Evolutionary conservation across 2,329 filamentous ascomycete species (phyloP), one percentile per base, ranked within the genome.

Genomic region (Elsinoe australis): DNA sequence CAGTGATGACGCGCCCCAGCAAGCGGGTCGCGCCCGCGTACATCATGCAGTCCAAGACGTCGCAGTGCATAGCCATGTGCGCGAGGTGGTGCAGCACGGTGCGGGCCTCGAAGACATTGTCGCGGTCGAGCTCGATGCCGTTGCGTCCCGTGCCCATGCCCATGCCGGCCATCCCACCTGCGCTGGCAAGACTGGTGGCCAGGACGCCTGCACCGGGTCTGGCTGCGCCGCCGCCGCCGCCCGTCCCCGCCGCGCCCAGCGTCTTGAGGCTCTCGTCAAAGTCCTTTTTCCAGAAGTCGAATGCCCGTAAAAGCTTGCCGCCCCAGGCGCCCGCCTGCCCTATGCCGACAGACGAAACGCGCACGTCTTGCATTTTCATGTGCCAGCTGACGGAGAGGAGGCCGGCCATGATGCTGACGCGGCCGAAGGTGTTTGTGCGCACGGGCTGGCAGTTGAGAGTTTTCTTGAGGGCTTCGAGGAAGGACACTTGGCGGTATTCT

Each of bases 1-100:
- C 73, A 1, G 86, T 88, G 52, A 96, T 94, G 0, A 83, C 82
- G 38, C 90, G 81, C 17, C 92, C 90, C 3, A 96, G 78, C 2
- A 95, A 75, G 22, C 89, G 77, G 56, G 83, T 86, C 1, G 90
- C 87, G 6, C 89, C 82, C 4, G 90, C 92, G 64, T 92, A 95
- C 55, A 96, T 94, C 66, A 96, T 90, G 59, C 88, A 90, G 64
- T 96, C 90, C n/a, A 94, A 86, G 47, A 96, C 87, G 61, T 96
- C 90, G 18, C 94, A 88, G 61, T 96, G 88, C 77, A 95, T 95
- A 2, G 88, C 87, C 87, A 98, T 95, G 64, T 96, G 92, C 0
- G 92, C 92, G 9, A 98, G 72, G 58, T 94, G 87, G 61, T 96
- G 89, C 35, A 96, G 72, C 21, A 95, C 90, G 2, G 85, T 94